These are phyloP conservation scores for Phanerodontia chrysosporium DNA, from an alignment of 768 basidiomycete genomes.

Conservation along the genomic window DNA sequence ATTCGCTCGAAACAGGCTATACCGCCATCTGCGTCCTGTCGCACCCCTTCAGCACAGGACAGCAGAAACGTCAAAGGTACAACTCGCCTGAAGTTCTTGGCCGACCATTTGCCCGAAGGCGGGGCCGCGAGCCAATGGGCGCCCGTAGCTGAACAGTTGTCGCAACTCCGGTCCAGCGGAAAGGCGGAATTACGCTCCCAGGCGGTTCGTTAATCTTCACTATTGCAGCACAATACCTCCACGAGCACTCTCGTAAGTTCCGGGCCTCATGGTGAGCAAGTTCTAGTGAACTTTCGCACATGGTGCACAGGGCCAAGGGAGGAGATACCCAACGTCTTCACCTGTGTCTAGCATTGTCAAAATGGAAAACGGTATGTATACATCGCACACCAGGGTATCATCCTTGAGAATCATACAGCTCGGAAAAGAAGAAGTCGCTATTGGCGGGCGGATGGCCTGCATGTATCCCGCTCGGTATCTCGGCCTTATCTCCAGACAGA, in stretches of 20 bases:
- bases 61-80: neutral
- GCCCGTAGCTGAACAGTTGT: neutral
- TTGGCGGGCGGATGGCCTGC: slow-evolving; percentile 78
- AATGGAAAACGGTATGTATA: neutral
- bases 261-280: neutral
- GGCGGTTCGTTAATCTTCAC: too few species aligned
- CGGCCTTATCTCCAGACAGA: slow-evolving; percentile 83
- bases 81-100: neutral
- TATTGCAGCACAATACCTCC: neutral
- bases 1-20: neutral
- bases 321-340: neutral
- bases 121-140: neutral
- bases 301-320: neutral
- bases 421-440: slow-evolving; percentile 84
- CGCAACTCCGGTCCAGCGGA: neutral
- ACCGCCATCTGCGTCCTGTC: neutral
- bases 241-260: neutral
- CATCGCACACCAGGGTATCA: slow-evolving; percentile 5
- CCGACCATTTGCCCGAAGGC: neutral
- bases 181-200: neutral
- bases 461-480: slow-evolving; percentile 76
- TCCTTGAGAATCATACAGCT: slow-evolving; percentile 29
- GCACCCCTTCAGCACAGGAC: neutral
- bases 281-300: neutral
- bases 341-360: neutral